Conservation (phyloP, 345 rosid species). For the Psidium guajava region DNA sequence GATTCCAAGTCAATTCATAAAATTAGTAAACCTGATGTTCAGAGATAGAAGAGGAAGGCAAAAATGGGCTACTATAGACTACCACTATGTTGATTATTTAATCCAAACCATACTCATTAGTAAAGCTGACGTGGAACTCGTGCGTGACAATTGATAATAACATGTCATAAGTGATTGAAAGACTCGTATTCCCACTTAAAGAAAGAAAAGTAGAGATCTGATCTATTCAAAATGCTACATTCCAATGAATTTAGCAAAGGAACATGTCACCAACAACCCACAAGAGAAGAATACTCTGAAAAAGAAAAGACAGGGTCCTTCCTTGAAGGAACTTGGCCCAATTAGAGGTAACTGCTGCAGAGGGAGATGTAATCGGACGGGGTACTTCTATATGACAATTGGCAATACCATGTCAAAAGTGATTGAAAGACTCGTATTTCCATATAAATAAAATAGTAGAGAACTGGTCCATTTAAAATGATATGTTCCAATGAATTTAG, state of each 20-base stretch:
- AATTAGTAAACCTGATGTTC: neutral
- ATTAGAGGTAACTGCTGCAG: neutral
- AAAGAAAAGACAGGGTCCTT: neutral
- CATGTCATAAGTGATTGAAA: neutral
- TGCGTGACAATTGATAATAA: neutral
- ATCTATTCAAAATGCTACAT: neutral
- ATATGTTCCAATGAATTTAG: neutral
- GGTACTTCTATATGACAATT: no score
- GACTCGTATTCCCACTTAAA: neutral
- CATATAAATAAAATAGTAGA: neutral
- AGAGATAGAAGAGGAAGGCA: neutral
- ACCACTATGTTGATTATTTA: neutral
- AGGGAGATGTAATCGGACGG: neutral
- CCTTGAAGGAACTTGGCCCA: neutral
- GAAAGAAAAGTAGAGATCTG: neutral
- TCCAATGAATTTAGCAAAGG: neutral
- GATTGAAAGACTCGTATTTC: neutral
- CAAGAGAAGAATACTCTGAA: neutral
- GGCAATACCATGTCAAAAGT: no score
- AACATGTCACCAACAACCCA: neutral
- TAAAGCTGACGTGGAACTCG: neutral
- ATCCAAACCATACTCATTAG: neutral
- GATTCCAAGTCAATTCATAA: neutral
- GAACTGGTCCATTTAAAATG: neutral
- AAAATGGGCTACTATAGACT: neutral